Percentiles rank a stretch among this genome's conserved stretches.
Conservation (phyloP, 176 grass and related monocot genomes). For the Avena eriantha region DNA sequence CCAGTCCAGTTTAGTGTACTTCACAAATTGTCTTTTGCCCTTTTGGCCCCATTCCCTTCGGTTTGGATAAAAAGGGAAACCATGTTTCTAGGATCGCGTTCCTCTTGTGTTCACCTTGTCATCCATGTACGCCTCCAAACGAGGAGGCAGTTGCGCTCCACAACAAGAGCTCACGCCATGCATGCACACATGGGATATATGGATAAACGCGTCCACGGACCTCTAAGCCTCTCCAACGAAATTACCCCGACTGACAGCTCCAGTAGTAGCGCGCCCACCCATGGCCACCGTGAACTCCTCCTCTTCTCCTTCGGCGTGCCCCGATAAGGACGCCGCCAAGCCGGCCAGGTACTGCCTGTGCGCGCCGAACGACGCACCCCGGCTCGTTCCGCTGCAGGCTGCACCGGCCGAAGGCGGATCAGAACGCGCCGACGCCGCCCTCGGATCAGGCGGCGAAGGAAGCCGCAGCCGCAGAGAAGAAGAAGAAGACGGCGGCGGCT, state of each 20-base stretch:
- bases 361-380: conserved; percentile 75
- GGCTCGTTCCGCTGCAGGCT: conserved; percentile 77
- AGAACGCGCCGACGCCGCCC: background rate
- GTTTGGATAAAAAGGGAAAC: background rate
- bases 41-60: background rate
- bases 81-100: conserved; percentile 36
- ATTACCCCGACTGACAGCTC: background rate
- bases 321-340: conserved; percentile 9
- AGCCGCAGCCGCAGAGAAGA: background rate
- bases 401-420: conserved; percentile 32
- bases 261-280: background rate
- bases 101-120: background rate
- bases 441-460: conserved; percentile 2
- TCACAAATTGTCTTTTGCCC: background rate
- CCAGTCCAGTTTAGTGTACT: background rate
- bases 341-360: conserved; percentile 61
- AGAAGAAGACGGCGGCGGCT: background rate
- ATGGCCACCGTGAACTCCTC: conserved; percentile 41
- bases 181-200: background rate
- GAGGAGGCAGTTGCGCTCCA: conserved; percentile 21
- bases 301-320: conserved; percentile 26
- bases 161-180: conserved; percentile 2
- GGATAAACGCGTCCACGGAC: background rate
- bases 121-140: conserved; percentile 13
- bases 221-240: background rate